These are phyloP conservation scores for Candida railenensis DNA, from an alignment of 805 yeast species.

Conservation along the genomic window DNA sequence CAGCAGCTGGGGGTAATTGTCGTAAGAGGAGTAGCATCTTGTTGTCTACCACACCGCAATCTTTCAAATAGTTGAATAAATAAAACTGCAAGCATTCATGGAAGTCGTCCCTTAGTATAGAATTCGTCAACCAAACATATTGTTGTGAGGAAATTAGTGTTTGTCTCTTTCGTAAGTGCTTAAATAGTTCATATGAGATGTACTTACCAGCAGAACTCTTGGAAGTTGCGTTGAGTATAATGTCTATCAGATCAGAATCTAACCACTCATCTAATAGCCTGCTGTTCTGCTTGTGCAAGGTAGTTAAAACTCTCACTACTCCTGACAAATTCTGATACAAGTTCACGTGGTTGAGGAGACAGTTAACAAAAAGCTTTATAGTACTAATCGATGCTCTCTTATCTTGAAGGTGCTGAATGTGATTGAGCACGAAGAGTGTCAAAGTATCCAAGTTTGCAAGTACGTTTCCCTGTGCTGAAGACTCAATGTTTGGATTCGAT, in stretches of 20 bases:
- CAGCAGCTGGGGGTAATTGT: slow-evolving; percentile 13
- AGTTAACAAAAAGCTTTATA: slow-evolving; percentile 28
- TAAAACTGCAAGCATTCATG: slow-evolving; percentile 21
- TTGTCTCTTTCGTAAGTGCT: slow-evolving; percentile 12
- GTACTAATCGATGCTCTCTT: slow-evolving; percentile 17
- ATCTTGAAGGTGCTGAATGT: slow-evolving; percentile 19
- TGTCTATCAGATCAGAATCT: slow-evolving; percentile 27
- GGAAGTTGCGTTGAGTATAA: slow-evolving; percentile 26
- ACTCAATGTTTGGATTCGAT: slow-evolving; percentile 11
- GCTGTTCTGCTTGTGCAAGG: slow-evolving; percentile 15
- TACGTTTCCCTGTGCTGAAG: slow-evolving; percentile 29
- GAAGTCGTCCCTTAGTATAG: slow-evolving; percentile 23
- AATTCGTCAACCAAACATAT: slow-evolving; percentile 22
- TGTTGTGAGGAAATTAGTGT: slow-evolving; percentile 13
- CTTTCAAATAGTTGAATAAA: slow-evolving; percentile 20
- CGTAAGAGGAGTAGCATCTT: slow-evolving; percentile 10
- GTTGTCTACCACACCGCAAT: slow-evolving; percentile 6
- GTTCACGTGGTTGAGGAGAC: slow-evolving; percentile 34
- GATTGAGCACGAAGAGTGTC: slow-evolving; percentile 19
- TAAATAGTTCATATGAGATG: slow-evolving; percentile 23
- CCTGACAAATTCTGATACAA: slow-evolving; percentile 36
- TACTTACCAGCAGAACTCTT: slow-evolving; percentile 26
- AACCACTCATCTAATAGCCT: slow-evolving; percentile 22
- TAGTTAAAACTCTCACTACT: slow-evolving; percentile 17
- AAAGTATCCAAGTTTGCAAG: slow-evolving; percentile 28